Base-by-base conservation (phyloP, 805 yeast genomes). In the Cyberlindnera mrakii region DNA sequence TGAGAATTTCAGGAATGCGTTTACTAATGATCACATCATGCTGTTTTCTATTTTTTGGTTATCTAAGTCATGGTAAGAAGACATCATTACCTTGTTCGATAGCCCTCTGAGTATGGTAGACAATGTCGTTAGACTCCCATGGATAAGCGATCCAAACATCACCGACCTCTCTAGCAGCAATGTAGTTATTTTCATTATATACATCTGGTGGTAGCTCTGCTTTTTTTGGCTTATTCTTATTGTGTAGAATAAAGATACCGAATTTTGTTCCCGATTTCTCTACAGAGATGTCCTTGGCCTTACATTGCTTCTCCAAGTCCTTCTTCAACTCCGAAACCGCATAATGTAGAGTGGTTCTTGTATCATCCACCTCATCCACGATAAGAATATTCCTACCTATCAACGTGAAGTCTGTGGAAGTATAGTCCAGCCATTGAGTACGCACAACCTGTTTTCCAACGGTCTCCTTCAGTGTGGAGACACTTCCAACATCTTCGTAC, bases 81-180 rank as follows among this genome's bases (percentile, higher is more conserved):
- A 70, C 67, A 57, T 85, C 90, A 55, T 84, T 82, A 23, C 84
- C 90, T 66, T 85, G 93, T 55, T 75, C 77, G 49, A 79, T 71
- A 34, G 91, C 90, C 69, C 67, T 78, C 63, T 74, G 71, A 32
- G 85, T 82, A 54, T 85, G 93, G 61, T 66, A 69, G 19, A 81
- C 88, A 56, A 85, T 84, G 61, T 85, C 90, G 44, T 74, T 72
- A 15, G 84, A 75, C 62, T 85, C 91, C 95, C 95, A 85, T 37
- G 95, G 95, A 57, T 85, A 85, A 18, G 93, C 90, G 51, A 82
- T 84, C 95, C 95, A 85, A 44, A 72, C 71, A 57, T 85, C 93
- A 31, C 85, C 89, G 35, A 83, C 85, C 32, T 77, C 70, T 65
- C 83, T 76, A 17, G 88, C 89, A 42, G 84, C 89, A 52, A 82